Evolutionary conservation across 2,329 filamentous ascomycete species (phyloP).

Genomic region (Canariomyces notabilis): DNA sequence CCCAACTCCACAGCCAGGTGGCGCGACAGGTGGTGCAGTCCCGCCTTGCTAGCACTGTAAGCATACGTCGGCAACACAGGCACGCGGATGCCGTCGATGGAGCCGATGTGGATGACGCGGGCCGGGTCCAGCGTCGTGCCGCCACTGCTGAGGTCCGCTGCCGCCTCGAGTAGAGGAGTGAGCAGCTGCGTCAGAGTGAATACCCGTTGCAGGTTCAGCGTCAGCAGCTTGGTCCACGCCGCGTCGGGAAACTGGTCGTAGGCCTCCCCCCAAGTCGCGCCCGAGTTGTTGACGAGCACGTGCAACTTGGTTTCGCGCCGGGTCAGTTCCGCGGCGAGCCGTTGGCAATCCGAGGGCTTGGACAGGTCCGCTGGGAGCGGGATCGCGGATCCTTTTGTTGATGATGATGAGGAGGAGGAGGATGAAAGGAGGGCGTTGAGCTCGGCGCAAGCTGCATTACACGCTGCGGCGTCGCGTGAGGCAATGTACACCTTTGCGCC

Average conservation of each 20-base stretch:
- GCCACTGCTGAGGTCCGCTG: slow-evolving; percentile 25
- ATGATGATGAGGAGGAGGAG: no score
- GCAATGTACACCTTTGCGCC: slow-evolving; percentile 62
- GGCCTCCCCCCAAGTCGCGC: slow-evolving; percentile 58
- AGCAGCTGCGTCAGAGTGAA: slow-evolving; percentile 61
- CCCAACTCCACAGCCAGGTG: slow-evolving; percentile 58
- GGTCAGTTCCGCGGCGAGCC: slow-evolving; percentile 47
- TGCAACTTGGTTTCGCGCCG: slow-evolving; percentile 49
- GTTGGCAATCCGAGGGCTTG: slow-evolving; percentile 49
- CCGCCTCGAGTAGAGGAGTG: slow-evolving; percentile 53
- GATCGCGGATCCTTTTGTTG: slow-evolving; percentile 48
- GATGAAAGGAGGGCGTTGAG: slow-evolving; percentile 45
- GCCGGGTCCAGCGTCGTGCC: slow-evolving; percentile 40
- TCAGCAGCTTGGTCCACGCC: slow-evolving; percentile 56
- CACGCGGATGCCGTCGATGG: slow-evolving; percentile 57
- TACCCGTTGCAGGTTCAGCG: slow-evolving; percentile 63
- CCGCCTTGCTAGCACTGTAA: slow-evolving; percentile 59
- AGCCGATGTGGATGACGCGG: slow-evolving; percentile 61
- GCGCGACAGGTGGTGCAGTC: slow-evolving; percentile 57
- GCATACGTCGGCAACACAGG: slow-evolving; percentile 55
- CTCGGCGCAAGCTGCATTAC: slow-evolving; percentile 50
- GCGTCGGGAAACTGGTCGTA: slow-evolving; percentile 55
- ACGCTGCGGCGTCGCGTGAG: slow-evolving; percentile 56
- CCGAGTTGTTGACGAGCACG: slow-evolving; percentile 62
- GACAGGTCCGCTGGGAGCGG: slow-evolving; percentile 62